Percentiles rank a stretch among this genome's conserved stretches.
Conservation (phyloP, 208 protist genomes). For the Leishmania aethiopica region DNA sequence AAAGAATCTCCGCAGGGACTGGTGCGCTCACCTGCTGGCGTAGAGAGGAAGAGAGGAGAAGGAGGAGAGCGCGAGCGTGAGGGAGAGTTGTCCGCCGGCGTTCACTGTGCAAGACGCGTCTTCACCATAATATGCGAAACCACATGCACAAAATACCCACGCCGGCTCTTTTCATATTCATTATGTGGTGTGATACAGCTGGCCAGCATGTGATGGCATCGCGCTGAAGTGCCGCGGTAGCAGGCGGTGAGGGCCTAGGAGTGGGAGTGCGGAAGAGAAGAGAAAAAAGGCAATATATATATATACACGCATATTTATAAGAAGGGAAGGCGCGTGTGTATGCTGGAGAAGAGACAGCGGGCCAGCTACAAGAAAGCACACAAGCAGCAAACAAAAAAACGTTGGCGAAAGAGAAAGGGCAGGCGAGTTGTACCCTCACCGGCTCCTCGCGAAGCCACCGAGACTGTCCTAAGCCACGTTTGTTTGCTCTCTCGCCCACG, state of each 20-base stretch:
- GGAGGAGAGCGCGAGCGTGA: not conserved
- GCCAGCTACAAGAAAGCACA: not conserved
- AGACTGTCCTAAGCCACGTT: not conserved
- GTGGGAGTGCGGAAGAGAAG: not conserved
- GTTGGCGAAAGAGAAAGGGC: not conserved
- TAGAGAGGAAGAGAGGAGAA: not conserved
- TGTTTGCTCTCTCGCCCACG: not conserved
- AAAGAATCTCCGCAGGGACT: not conserved
- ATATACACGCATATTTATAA: not conserved
- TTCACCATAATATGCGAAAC: conserved; percentile 5
- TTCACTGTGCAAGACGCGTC: not conserved
- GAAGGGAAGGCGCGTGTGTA: not conserved
- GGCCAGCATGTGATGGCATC: not conserved
- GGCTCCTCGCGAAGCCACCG: not conserved
- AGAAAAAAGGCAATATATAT: not conserved
- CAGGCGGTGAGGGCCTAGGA: not conserved
- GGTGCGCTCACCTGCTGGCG: not conserved
- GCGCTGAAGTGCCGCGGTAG: not conserved
- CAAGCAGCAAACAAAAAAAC: not conserved
- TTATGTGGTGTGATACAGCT: not conserved
- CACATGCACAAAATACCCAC: conserved; percentile 1
- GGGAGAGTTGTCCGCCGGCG: not conserved
- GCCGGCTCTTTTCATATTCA: not conserved
- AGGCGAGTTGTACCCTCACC: not conserved
- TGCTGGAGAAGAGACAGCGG: not conserved